Percentiles rank a stretch among this genome's conserved stretches.
Evolutionary conservation across 164 flowering plant species (phyloP).

Genomic region (Magnolia changhungtana): DNA sequence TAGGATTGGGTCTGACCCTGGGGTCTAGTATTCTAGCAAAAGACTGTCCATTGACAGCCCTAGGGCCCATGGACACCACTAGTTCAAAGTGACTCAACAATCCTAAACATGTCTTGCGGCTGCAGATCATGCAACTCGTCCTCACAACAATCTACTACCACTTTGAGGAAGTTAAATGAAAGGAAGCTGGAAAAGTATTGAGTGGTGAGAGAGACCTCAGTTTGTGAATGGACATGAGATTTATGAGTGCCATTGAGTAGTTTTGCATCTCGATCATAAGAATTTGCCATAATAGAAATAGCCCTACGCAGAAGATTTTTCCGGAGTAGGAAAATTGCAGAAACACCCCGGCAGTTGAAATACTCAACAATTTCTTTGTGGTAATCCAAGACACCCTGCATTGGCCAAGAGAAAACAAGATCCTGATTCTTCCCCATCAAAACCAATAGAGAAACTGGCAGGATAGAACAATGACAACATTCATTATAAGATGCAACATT

Average conservation of each 20-base stretch:
- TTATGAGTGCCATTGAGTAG: constrained; percentile 68
- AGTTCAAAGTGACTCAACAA: too few relatives aligned
- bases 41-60: too few relatives aligned
- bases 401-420: not conserved
- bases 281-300: constrained; percentile 58
- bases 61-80: too few relatives aligned
- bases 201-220: constrained; percentile 36
- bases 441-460: not conserved
- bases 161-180: too few relatives aligned
- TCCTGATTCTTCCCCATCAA: not conserved
- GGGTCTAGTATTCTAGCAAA: too few relatives aligned
- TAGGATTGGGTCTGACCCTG: too few relatives aligned
- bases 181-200: not conserved
- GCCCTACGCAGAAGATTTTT: constrained; percentile 49
- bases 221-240: constrained; percentile 57
- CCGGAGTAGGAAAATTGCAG: constrained; percentile 52
- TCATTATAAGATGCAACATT: not conserved
- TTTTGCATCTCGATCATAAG: constrained; percentile 50
- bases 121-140: too few relatives aligned
- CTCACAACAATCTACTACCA: too few relatives aligned
- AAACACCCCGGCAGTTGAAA: constrained; percentile 38
- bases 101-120: too few relatives aligned
- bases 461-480: not conserved
- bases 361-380: constrained; percentile 32
- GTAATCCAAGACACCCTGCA: constrained; percentile 44